phyloP scores from a whole-genome alignment of 768 basidiomycete genomes.

The Auricularia sp. region DNA sequence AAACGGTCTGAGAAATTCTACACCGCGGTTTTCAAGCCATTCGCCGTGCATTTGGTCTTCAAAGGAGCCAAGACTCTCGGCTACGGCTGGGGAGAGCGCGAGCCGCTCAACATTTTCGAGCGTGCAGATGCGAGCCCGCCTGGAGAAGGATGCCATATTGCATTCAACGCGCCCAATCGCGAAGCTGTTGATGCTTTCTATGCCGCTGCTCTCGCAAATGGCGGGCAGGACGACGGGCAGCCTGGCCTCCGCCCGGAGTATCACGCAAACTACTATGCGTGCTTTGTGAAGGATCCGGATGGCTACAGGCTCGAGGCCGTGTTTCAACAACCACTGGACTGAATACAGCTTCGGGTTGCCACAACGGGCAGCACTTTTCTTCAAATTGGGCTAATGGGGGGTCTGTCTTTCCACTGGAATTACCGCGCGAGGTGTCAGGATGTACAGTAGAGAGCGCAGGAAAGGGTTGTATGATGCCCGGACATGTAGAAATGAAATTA shows the following conservation, averaged over 20 bases:
- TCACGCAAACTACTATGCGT: not conserved
- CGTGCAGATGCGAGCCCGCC: not conserved
- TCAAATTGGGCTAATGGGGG: too few relatives aligned
- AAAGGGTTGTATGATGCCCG: too few relatives aligned
- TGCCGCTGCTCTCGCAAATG: not conserved
- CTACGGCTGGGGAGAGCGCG: not conserved
- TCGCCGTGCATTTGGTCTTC: not conserved
- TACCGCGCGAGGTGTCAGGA: too few relatives aligned
- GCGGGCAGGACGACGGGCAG: not conserved
- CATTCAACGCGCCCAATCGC: not conserved
- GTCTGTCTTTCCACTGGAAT: too few relatives aligned
- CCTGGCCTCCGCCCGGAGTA: not conserved
- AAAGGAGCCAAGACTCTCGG: not conserved
- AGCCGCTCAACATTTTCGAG: not conserved
- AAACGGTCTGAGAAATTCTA: not conserved
- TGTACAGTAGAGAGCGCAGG: too few relatives aligned
- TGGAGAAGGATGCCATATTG: not conserved
- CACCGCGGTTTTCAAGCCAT: not conserved
- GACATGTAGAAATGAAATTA: too few relatives aligned
- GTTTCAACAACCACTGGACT: not conserved
- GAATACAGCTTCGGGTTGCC: too few relatives aligned
- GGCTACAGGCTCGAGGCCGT: not conserved
- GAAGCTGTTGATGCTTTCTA: constrained; percentile 2
- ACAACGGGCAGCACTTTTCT: too few relatives aligned
- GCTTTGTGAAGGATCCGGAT: constrained; percentile 1